Evolutionary conservation across 441 rosid genomes (phyloP).

Genomic region (Hura crepitans): DNA sequence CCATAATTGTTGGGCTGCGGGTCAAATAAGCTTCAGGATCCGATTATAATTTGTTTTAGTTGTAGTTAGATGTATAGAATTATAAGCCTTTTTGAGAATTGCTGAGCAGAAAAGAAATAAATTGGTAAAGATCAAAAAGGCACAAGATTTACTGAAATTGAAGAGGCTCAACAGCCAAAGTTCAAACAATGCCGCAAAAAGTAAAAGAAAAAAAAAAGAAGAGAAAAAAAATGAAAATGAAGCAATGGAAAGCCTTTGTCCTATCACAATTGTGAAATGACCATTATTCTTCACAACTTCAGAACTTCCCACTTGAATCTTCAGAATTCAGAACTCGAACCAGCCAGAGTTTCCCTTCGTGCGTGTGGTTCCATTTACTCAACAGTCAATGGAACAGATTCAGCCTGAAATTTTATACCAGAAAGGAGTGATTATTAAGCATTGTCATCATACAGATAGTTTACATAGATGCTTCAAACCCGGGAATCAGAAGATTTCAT

Average conservation of each 20-base stretch:
- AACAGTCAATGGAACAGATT: constrained; percentile 71
- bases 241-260: constrained; percentile 20
- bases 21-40: too few relatives aligned
- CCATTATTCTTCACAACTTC: constrained; percentile 30
- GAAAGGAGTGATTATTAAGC: background rate
- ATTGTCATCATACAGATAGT: background rate
- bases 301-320: constrained; percentile 17
- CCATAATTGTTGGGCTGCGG: too few relatives aligned
- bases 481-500: background rate
- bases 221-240: background rate
- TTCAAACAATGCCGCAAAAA: constrained; percentile 29
- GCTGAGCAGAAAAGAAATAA: background rate
- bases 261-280: constrained; percentile 31
- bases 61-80: too few relatives aligned
- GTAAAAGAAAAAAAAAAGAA: background rate
- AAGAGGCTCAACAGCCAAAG: constrained; percentile 22
- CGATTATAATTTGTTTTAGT: too few relatives aligned
- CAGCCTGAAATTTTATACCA: constrained; percentile 49
- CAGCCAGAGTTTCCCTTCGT: background rate
- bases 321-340: background rate
- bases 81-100: too few relatives aligned
- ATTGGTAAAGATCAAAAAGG: constrained; percentile 11
- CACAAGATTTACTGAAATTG: constrained; percentile 32
- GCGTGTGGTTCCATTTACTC: constrained; percentile 30
- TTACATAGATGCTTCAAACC: background rate